These are phyloP conservation scores for Inga oerstediana DNA, from an alignment of 306 rosid genomes.

Conservation along the genomic window DNA sequence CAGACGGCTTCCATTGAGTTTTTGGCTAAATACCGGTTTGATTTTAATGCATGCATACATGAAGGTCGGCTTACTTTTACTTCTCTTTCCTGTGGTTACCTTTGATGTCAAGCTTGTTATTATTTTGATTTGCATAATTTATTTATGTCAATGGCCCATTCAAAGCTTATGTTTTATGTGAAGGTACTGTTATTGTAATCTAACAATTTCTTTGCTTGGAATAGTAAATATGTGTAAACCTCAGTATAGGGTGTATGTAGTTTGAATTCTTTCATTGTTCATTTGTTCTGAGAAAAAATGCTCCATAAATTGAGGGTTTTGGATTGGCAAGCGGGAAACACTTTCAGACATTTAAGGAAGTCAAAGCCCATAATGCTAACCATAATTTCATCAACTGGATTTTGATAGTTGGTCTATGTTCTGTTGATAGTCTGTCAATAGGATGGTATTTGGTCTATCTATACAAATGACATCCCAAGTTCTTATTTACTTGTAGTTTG, in stretches of 20 bases:
- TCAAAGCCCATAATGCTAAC: constrained; percentile 6
- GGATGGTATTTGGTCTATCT: neutral
- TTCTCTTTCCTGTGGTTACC: constrained; percentile 25
- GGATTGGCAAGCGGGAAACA: neutral
- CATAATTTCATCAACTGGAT: constrained; percentile 8
- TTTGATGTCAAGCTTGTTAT: constrained; percentile 17
- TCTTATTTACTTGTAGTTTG: constrained; percentile 41
- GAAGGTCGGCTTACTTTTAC: constrained; percentile 64
- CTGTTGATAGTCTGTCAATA: neutral
- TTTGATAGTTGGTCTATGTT: constrained; percentile 18
- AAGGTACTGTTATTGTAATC: neutral
- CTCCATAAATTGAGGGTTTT: neutral
- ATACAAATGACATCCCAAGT: constrained; percentile 18
- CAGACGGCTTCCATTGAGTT: constrained; percentile 88
- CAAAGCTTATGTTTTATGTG: neutral
- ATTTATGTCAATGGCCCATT: neutral
- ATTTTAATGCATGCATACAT: constrained; percentile 81
- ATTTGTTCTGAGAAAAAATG: constrained; percentile 15
- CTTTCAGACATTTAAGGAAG: neutral
- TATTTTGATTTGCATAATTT: constrained; percentile 19
- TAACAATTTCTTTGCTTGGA: neutral
- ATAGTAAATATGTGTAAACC: constrained; percentile 7
- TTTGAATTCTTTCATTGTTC: constrained; percentile 4
- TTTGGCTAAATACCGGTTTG: constrained; percentile 90
- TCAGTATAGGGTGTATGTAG: constrained; percentile 1